Evolutionary conservation across 306 rosid species (phyloP).

Genomic region (Quercus wislizeni): DNA sequence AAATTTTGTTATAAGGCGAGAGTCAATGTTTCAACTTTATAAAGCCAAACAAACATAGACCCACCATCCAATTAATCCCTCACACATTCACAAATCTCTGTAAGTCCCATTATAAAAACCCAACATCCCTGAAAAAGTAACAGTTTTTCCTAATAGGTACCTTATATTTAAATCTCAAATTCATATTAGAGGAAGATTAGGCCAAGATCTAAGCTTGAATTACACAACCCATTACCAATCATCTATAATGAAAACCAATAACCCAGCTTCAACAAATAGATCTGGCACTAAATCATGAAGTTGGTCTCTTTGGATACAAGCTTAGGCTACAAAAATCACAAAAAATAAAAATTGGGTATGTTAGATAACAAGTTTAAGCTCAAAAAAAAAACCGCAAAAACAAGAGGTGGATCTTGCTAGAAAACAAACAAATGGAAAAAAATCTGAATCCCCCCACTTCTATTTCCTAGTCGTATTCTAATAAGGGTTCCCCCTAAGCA

Average conservation of each 20-base stretch:
- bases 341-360: background rate
- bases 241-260: constrained; percentile 18
- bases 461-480: too few relatives aligned
- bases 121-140: constrained; percentile 26
- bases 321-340: background rate
- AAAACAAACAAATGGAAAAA: background rate
- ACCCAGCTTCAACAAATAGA: constrained; percentile 13
- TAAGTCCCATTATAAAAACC: constrained; percentile 53
- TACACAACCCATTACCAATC: constrained; percentile 21
- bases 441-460: too few relatives aligned
- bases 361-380: background rate
- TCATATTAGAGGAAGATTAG: constrained; percentile 43
- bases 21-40: background rate
- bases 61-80: background rate
- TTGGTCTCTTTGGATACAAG: background rate
- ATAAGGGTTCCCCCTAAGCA: too few relatives aligned
- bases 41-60: constrained; percentile 15
- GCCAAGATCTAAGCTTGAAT: constrained; percentile 35
- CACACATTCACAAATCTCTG: constrained; percentile 16
- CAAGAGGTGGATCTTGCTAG: background rate
- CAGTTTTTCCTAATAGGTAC: constrained; percentile 27
- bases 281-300: constrained; percentile 16
- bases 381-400: background rate
- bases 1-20: too few relatives aligned
- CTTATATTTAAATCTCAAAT: constrained; percentile 29